These are phyloP conservation scores for Uronychia setigera DNA, from an alignment of 73 alveolate genomes.

Conservation along the genomic window DNA sequence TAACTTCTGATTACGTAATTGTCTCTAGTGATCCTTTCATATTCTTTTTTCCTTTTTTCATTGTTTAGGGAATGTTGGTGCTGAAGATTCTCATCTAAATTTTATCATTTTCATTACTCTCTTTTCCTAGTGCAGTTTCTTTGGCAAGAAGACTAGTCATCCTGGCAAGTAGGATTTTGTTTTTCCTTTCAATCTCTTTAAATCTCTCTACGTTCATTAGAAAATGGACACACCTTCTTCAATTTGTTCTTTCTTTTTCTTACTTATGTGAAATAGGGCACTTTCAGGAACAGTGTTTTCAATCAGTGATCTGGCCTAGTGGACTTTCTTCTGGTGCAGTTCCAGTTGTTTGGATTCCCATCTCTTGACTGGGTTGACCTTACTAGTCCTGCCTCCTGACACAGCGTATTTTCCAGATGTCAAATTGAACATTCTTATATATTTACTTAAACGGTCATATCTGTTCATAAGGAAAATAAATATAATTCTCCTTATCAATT, in stretches of 20 bases:
- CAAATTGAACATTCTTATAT: neutral
- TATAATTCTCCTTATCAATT: no score
- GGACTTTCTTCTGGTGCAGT: neutral
- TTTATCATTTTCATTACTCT: neutral
- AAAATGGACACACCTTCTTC: neutral
- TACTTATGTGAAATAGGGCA: neutral
- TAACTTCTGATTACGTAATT: neutral
- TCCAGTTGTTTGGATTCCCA: neutral
- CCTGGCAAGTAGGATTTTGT: neutral
- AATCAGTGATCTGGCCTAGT: neutral
- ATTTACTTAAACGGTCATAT: no score
- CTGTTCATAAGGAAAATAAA: no score
- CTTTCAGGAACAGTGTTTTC: neutral
- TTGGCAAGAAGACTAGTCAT: neutral
- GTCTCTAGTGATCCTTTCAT: neutral
- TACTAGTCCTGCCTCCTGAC: neutral
- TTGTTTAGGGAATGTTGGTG: neutral
- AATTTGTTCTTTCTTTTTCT: neutral
- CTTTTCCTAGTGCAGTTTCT: no score
- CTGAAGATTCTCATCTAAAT: neutral
- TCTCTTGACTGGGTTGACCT: neutral
- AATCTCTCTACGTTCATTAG: neutral
- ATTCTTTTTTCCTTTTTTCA: neutral
- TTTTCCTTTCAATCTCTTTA: neutral
- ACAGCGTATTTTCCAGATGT: neutral